A percentile compares a stretch with the other conserved stretches of the same genome.
phyloP scores from a whole-genome alignment of 2,329 filamentous ascomycete genomes.

The Elsinoe australis region DNA sequence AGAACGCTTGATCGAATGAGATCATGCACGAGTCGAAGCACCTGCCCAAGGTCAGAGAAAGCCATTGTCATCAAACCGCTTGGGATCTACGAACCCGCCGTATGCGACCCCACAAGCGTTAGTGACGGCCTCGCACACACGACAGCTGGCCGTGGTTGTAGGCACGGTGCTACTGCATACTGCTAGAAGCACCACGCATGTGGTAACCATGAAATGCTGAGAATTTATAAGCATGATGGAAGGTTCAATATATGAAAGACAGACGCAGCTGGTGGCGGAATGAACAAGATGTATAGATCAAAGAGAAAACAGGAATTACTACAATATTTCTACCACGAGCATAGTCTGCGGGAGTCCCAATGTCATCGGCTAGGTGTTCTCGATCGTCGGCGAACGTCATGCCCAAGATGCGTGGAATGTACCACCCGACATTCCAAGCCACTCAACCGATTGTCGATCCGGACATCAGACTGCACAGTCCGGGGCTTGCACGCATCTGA shows the following conservation, averaged over 20 bases:
- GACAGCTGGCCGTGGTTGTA: background rate
- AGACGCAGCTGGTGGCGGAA: too few species aligned
- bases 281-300: too few species aligned
- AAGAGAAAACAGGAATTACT: too few species aligned
- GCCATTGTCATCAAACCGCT: background rate
- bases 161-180: background rate
- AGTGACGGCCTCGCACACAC: background rate
- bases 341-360: too few species aligned
- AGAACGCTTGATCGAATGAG: background rate
- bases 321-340: too few species aligned
- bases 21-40: background rate
- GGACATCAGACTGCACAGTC: background rate
- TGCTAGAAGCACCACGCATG: background rate
- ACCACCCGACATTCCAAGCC: too few species aligned
- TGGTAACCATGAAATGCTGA: background rate
- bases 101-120: background rate
- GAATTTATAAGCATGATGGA: too few species aligned
- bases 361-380: too few species aligned
- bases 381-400: too few species aligned
- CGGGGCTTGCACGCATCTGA: background rate
- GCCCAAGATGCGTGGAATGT: too few species aligned
- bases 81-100: background rate
- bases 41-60: background rate
- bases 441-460: too few species aligned
- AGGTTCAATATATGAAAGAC: too few species aligned